Evolutionary conservation across 164 flowering plant genomes (phyloP).

Genomic region (Sextonia rubra): DNA sequence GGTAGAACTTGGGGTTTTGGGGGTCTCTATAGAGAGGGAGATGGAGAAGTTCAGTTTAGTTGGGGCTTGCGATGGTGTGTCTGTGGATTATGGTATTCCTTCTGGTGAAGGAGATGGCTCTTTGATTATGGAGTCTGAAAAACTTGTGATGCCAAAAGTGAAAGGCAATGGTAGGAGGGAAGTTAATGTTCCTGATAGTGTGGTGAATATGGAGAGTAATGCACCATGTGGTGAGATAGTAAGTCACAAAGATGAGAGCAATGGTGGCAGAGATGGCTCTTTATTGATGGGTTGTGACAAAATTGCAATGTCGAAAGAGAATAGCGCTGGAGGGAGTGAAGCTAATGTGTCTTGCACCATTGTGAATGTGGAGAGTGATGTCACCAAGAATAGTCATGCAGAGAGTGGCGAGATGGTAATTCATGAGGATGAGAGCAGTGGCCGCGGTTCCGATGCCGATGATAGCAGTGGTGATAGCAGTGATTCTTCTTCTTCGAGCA

Average conservation of each 20-base stretch:
- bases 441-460: too few relatives aligned
- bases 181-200: neutral
- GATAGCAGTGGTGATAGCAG: constrained; percentile 7
- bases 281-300: too few relatives aligned
- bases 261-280: too few relatives aligned
- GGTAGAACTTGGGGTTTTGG: constrained; percentile 2
- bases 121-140: neutral
- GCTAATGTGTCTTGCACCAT: neutral
- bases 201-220: neutral
- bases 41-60: constrained; percentile 55
- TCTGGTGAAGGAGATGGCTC: constrained; percentile 3
- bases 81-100: too few relatives aligned
- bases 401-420: constrained; percentile 4
- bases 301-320: too few relatives aligned
- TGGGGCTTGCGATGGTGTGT: neutral
- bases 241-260: constrained; percentile 12
- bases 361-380: neutral
- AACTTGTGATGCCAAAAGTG: neutral
- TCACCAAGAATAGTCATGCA: neutral
- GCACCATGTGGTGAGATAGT: neutral
- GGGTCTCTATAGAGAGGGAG: constrained; percentile 34
- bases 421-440: constrained; percentile 3
- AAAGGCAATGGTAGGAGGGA: neutral
- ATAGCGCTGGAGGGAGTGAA: neutral
- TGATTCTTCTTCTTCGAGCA: constrained; percentile 18